These are phyloP conservation scores for Osmanthus fragrans DNA, from an alignment of 257 asterid species.

Conservation along the genomic window DNA sequence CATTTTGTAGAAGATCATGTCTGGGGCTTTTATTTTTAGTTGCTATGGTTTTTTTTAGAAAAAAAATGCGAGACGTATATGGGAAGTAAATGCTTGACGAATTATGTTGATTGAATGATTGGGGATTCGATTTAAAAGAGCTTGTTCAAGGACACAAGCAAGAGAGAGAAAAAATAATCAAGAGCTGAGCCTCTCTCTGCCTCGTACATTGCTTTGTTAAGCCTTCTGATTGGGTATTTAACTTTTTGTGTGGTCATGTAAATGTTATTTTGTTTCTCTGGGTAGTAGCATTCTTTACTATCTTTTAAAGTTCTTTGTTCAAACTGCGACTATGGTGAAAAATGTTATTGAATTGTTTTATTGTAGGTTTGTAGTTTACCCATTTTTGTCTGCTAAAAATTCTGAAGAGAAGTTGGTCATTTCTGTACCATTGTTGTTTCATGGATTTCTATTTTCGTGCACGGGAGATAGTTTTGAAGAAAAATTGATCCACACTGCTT, in stretches of 20 bases:
- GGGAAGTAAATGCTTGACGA: neutral
- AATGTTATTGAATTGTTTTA: neutral
- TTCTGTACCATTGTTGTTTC: conserved; percentile 11
- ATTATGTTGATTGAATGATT: neutral
- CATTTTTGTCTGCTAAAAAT: neutral
- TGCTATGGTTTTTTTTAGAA: neutral
- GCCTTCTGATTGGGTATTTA: neutral
- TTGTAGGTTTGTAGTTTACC: neutral
- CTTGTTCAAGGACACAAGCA: neutral
- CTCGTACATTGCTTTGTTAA: neutral
- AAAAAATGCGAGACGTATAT: neutral
- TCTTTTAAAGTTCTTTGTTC: neutral
- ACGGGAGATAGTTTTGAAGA: neutral
- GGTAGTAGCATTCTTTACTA: conserved; percentile 1
- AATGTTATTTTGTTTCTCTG: neutral
- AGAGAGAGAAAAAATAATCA: neutral
- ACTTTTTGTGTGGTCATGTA: conserved; percentile 2
- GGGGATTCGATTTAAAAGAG: neutral
- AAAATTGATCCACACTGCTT: neutral
- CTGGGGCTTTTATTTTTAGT: conserved; percentile 1
- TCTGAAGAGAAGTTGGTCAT: neutral
- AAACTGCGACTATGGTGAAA: neutral
- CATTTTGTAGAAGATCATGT: conserved; percentile 5
- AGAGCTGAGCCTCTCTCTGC: neutral
- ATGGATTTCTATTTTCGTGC: conserved; percentile 1